Evolutionary conservation across 352 stramenopile genomes (phyloP), one percentile per base, ranked within the genome.

Genomic region (Phytophthora palmivora): DNA sequence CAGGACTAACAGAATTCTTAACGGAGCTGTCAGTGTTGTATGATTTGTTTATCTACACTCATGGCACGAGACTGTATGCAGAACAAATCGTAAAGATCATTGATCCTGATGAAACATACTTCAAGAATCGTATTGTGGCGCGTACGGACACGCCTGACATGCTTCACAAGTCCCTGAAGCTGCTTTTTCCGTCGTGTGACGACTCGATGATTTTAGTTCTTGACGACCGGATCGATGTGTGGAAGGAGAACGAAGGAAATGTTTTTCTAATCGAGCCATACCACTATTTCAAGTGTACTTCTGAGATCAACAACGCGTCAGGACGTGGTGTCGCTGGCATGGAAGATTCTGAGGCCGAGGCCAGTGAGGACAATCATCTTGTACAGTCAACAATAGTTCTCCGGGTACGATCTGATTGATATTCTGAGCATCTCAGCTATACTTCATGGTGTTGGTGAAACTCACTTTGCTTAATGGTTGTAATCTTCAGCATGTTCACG

Each of bases 31-130:
- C 84, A 44, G 63, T 56, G 2, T 77, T 83, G 7, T 99, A 98
- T 71, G 93, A 98, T 72, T 52, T 99, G 16, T 96, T 95, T 36
- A 96, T 99, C 26, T 98, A 99, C 79, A 99, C 96, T 19, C 94
- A 97, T 36, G 96, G 95, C 50, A 98, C 94, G 18, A 78, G 94
- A 16, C 67, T 92, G 37, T 99, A 99, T 74, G 96, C 96, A 1
- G 92, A 98, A 68, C 77, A 97, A 59, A 96, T 99, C 57, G 89
- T 92, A 21, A 87, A 95, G 32, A 93, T 98, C 56, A 95, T 99
- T 43, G 89, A 97, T 47, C 86, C 88, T 6, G 68, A 90, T 14
- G 78, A 79, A 58, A 78, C 58, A 11, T 87, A 92, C 53, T 97
- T 97, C 64, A 87, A 88, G 54, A 82, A 93, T 43, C 88, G 89